phyloP scores from a whole-genome alignment of 768 basidiomycete species.

The Xerocomus brunneocitrinus region DNA sequence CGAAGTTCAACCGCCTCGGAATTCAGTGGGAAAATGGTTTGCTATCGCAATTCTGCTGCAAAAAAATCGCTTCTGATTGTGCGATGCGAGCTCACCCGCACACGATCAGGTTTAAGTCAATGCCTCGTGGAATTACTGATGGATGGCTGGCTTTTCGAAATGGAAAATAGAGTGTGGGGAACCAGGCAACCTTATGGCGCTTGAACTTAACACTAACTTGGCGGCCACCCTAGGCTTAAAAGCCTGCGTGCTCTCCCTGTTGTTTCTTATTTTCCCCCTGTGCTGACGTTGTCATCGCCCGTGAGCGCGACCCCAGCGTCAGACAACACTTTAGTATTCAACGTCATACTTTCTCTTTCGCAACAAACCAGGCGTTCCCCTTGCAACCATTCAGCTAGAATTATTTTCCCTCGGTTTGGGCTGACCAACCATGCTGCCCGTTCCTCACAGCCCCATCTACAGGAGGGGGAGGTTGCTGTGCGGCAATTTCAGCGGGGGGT shows the following conservation, averaged over 20 bases:
- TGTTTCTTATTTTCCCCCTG: not conserved
- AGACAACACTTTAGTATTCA: not conserved
- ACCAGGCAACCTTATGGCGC: constrained; percentile 12
- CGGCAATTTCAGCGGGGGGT: not conserved
- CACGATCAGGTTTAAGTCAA: constrained; percentile 7
- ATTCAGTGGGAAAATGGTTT: not conserved
- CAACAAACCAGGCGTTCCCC: not conserved
- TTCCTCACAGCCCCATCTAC: constrained; percentile 15
- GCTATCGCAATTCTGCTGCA: constrained; percentile 5
- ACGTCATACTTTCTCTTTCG: not conserved
- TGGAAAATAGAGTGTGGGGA: constrained; percentile 18
- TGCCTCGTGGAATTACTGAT: constrained; percentile 25
- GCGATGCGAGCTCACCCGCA: constrained; percentile 1
- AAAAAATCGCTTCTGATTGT: not conserved
- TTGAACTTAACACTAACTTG: constrained; percentile 3
- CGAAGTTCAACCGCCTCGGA: not conserved
- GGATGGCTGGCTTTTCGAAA: constrained; percentile 15
- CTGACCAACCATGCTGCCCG: constrained; percentile 1
- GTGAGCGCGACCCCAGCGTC: not conserved
- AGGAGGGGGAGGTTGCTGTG: constrained; percentile 21
- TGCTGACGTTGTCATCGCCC: not conserved
- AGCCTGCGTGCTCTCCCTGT: not conserved
- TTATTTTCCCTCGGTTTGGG: not conserved
- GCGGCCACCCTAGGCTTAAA: constrained; percentile 4
- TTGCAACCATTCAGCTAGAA: not conserved